Conservation (phyloP, 2,329 filamentous ascomycete species). For the Tolypocladium sp. region DNA sequence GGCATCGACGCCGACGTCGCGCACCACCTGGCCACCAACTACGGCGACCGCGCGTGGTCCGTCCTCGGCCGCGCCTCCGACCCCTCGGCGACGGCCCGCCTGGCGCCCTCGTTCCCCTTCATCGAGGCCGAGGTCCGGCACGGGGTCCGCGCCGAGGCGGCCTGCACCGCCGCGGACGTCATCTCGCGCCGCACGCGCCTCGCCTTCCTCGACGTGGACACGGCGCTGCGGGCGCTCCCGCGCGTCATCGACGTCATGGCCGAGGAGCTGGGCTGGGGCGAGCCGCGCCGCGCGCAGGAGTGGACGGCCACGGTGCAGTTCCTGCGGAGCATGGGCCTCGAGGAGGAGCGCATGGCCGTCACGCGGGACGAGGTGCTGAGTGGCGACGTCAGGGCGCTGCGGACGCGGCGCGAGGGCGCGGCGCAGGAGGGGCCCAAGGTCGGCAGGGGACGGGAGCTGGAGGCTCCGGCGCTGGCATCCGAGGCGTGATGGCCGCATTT, state of each 20-base stretch:
- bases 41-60: slow-evolving; percentile 57
- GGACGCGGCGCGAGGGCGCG: background rate
- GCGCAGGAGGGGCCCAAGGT: background rate
- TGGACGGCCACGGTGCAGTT: slow-evolving; percentile 44
- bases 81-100: slow-evolving; percentile 45
- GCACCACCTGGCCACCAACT: slow-evolving; percentile 29
- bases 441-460: background rate
- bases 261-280: slow-evolving; percentile 58
- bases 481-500: background rate
- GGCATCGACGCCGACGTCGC: slow-evolving; percentile 29
- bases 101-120: slow-evolving; percentile 60
- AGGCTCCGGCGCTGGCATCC: background rate
- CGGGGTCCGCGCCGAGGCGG: slow-evolving; percentile 63
- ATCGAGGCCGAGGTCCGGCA: slow-evolving; percentile 67
- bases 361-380: slow-evolving; percentile 11
- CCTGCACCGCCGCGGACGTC: slow-evolving; percentile 63
- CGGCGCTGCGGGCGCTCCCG: slow-evolving; percentile 59
- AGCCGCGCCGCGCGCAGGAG: slow-evolving; percentile 43
- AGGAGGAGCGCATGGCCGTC: slow-evolving; percentile 11
- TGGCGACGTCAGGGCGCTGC: background rate
- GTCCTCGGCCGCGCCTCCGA: slow-evolving; percentile 40
- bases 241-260: slow-evolving; percentile 64
- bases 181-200: slow-evolving; percentile 62
- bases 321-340: slow-evolving; percentile 35
- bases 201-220: slow-evolving; percentile 68